A percentile compares a stretch with the other conserved stretches of the same genome.
Conservation (phyloP, 306 rosid species). For the Acmispon strigosus region DNA sequence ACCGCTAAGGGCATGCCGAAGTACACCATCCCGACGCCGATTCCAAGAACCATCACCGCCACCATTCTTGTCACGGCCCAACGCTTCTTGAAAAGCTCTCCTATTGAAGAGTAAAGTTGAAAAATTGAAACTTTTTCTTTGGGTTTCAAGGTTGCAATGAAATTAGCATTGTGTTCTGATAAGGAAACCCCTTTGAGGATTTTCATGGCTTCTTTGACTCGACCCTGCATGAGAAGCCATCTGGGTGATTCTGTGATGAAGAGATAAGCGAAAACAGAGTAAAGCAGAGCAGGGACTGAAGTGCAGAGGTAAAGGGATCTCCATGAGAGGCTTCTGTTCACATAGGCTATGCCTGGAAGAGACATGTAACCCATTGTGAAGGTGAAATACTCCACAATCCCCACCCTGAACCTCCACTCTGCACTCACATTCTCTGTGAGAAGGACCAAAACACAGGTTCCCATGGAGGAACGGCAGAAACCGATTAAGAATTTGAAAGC, state of each 20-base stretch:
- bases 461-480: constrained; percentile 4
- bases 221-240: constrained; percentile 16
- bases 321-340: constrained; percentile 18
- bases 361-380: constrained; percentile 26
- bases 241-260: constrained; percentile 23
- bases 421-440: constrained; percentile 2
- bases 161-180: not conserved
- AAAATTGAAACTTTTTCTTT: not conserved
- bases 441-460: constrained; percentile 10
- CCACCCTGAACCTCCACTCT: constrained; percentile 22
- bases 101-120: not conserved
- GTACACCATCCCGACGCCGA: constrained; percentile 37
- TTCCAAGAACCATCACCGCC: constrained; percentile 6
- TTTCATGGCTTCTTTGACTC: not conserved
- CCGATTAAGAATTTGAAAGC: constrained; percentile 16
- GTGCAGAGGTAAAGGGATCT: constrained; percentile 14
- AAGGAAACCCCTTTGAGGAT: not conserved
- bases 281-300: constrained; percentile 11
- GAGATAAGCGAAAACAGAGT: not conserved
- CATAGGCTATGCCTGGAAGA: constrained; percentile 16
- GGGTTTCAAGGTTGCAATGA: not conserved
- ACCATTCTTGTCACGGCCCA: constrained; percentile 19
- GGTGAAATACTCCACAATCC: not conserved
- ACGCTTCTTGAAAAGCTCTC: not conserved
- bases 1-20: constrained; percentile 40